A percentile compares a stretch with the other conserved stretches of the same genome.
phyloP scores from a whole-genome alignment of 129 eudicot genomes.

The Dittrichia graveolens region DNA sequence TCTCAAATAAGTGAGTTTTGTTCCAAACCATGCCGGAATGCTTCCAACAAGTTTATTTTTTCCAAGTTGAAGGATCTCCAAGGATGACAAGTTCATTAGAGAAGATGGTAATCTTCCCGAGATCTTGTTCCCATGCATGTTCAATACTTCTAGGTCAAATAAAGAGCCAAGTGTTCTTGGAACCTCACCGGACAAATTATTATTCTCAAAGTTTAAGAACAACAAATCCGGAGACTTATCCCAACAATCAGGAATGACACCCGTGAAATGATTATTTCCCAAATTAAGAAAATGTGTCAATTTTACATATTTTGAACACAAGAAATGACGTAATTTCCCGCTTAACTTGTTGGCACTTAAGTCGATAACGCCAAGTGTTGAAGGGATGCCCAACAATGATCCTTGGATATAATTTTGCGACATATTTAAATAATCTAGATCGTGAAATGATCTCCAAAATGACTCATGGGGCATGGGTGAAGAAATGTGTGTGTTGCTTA shows the following conservation, averaged over 20 bases:
- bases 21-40: conserved; percentile 26
- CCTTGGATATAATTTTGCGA: conserved; percentile 41
- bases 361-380: not conserved
- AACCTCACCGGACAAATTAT: not conserved
- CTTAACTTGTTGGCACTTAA: not conserved
- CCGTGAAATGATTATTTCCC: not conserved
- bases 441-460: not conserved
- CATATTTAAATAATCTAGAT: not conserved
- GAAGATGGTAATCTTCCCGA: conserved; percentile 19
- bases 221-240: not conserved
- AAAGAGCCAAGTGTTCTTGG: conserved; percentile 5
- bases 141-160: not conserved
- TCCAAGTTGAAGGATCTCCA: conserved; percentile 9
- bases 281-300: not conserved
- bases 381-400: not conserved
- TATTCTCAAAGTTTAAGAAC: not conserved
- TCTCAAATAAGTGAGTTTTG: not conserved
- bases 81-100: not conserved
- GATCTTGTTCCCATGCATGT: conserved; percentile 8
- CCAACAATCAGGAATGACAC: not conserved
- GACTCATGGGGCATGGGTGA: not conserved
- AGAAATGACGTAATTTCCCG: not conserved
- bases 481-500: not conserved
- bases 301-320: not conserved
- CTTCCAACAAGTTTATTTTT: conserved; percentile 28